Evolutionary conservation across 1,139 yeast species (phyloP).

Genomic region (Debaryomyces sp.): DNA sequence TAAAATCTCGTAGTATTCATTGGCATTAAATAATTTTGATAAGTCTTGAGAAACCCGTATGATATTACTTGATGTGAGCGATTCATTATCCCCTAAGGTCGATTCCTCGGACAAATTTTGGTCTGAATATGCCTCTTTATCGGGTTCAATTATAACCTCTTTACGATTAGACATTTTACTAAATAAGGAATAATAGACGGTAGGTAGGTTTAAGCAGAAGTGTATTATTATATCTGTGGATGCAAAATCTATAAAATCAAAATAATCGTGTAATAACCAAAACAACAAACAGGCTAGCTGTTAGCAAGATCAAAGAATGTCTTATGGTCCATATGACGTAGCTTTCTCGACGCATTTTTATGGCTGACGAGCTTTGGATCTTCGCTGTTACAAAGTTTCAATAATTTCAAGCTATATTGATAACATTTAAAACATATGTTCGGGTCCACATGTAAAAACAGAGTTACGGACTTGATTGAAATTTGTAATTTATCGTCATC

Average conservation of each 20-base stretch:
- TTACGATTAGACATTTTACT: neutral
- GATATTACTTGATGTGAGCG: conserved; percentile 5
- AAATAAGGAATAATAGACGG: neutral
- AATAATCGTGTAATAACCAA: conserved; percentile 5
- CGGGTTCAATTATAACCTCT: neutral
- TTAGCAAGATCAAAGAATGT: conserved; percentile 20
- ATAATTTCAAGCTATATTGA: conserved; percentile 31
- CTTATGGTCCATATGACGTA: conserved; percentile 20
- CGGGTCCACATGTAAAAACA: conserved; percentile 2
- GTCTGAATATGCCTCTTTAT: neutral
- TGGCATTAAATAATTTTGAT: conserved; percentile 7
- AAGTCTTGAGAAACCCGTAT: conserved; percentile 11
- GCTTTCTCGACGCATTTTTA: conserved; percentile 29
- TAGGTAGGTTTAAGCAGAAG: neutral
- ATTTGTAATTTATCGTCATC: conserved; percentile 18
- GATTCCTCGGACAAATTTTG: conserved; percentile 5
- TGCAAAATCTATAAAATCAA: conserved; percentile 8
- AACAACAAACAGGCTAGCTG: neutral
- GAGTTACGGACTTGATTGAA: conserved; percentile 20
- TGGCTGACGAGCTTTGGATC: conserved; percentile 38
- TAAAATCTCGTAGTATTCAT: conserved; percentile 12
- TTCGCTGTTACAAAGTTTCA: conserved; percentile 26
- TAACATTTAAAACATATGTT: conserved; percentile 37
- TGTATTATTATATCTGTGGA: conserved; percentile 10
- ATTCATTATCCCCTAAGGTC: conserved; percentile 2